These are phyloP conservation scores for Trichosporon asahii DNA, from an alignment of 1,284 basidiomycete species.

Conservation along the genomic window DNA sequence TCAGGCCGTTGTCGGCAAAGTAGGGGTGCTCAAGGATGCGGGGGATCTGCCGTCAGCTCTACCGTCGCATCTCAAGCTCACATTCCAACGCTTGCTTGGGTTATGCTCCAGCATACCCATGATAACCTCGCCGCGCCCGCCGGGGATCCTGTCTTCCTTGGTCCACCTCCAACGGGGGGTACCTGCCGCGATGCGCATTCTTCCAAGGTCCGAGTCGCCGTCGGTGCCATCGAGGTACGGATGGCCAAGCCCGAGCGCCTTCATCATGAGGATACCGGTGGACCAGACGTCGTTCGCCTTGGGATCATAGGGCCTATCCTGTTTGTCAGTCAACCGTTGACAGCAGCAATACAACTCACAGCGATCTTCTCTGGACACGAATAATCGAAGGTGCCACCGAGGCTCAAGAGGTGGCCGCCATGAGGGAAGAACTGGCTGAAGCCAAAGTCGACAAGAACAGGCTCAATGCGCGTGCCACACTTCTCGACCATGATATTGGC, in stretches of 20 bases:
- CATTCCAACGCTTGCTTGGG: slow-evolving; percentile 35
- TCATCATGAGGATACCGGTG: slow-evolving; percentile 44
- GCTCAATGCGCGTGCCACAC: slow-evolving; percentile 14
- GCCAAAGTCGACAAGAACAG: slow-evolving; percentile 47
- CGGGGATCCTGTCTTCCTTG: slow-evolving; percentile 11
- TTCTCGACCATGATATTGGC: slow-evolving; percentile 39
- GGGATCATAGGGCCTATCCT: slow-evolving; percentile 41
- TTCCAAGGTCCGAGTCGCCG: slow-evolving; percentile 29
- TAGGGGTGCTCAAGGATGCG: slow-evolving; percentile 43
- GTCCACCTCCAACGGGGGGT: slow-evolving; percentile 27
- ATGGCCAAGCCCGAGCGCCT: slow-evolving; percentile 38
- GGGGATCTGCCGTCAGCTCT: slow-evolving; percentile 32
- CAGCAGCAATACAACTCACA: slow-evolving; percentile 24
- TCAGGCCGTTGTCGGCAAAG: slow-evolving; percentile 23
- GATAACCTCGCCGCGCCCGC: slow-evolving; percentile 29
- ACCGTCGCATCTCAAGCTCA: too few species aligned
- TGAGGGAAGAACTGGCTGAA: slow-evolving; percentile 44
- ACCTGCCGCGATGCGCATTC: slow-evolving; percentile 29
- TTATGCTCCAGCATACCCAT: slow-evolving; percentile 40
- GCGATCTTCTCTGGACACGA: slow-evolving; percentile 47
- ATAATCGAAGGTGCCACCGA: slow-evolving; percentile 49
- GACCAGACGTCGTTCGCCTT: slow-evolving; percentile 48
- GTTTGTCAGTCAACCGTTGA: neutral
- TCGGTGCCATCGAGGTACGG: slow-evolving; percentile 33
- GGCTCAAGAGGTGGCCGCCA: slow-evolving; percentile 31